These are phyloP conservation scores for Cercospora canescens DNA, from an alignment of 2,329 filamentous ascomycete species.

Conservation along the genomic window DNA sequence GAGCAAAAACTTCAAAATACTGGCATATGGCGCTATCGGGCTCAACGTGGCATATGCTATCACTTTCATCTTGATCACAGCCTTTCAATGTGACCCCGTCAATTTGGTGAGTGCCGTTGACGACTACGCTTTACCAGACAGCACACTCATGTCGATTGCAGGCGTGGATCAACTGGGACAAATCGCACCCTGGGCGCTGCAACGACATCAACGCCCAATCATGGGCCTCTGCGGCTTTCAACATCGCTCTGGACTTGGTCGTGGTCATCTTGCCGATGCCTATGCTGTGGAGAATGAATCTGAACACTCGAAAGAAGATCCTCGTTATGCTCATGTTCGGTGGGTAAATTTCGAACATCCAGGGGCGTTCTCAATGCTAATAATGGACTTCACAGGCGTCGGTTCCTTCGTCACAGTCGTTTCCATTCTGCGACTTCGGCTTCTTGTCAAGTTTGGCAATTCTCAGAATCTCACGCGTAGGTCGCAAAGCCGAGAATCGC, in stretches of 20 bases:
- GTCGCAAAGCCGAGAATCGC: neutral
- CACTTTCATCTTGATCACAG: constrained; percentile 17
- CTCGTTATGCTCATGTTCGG: constrained; percentile 25
- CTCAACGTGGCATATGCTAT: constrained; percentile 21
- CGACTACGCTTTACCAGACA: neutral
- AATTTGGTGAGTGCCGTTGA: constrained; percentile 4
- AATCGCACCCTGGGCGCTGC: constrained; percentile 15
- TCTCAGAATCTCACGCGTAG: constrained; percentile 20
- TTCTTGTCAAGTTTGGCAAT: constrained; percentile 20
- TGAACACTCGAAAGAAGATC: constrained; percentile 21
- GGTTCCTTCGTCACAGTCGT: constrained; percentile 23
- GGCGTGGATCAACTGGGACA: constrained; percentile 22
- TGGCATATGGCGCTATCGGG: constrained; percentile 16
- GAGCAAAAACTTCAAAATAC: constrained; percentile 11
- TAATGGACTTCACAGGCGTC: constrained; percentile 5
- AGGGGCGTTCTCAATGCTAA: neutral
- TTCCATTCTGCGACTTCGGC: constrained; percentile 18
- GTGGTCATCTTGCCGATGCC: constrained; percentile 22
- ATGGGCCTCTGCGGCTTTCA: constrained; percentile 21
- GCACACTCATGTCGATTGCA: neutral
- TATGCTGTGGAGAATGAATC: constrained; percentile 22
- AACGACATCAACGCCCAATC: constrained; percentile 23
- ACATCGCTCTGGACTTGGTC: constrained; percentile 21
- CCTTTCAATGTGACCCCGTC: constrained; percentile 21
- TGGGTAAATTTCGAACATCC: neutral